Evolutionary conservation across 148 eudicot genomes (phyloP).

Genomic region (Rheum nobile): DNA sequence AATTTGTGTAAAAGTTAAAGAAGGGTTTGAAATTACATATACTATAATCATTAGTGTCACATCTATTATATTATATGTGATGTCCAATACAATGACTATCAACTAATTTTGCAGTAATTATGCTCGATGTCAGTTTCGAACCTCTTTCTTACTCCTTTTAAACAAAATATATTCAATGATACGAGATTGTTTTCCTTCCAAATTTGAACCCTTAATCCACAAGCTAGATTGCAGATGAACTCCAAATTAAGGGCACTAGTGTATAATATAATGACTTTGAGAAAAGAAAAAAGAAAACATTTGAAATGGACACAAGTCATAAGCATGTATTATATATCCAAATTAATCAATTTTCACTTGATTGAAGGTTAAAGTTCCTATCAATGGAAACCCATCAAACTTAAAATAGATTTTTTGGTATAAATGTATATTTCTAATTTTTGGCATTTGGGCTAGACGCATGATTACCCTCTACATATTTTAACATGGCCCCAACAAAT

Average conservation of each 20-base stretch:
- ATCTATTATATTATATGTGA: background rate
- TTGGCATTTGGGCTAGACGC: background rate
- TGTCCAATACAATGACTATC: constrained; percentile 5
- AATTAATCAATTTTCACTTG: constrained; percentile 3
- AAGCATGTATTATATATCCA: background rate
- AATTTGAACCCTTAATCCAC: background rate
- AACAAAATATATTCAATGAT: background rate
- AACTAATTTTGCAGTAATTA: constrained; percentile 2
- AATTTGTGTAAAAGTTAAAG: background rate
- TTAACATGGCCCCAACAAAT: background rate
- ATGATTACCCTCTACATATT: constrained; percentile 7
- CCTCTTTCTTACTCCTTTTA: background rate
- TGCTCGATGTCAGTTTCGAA: background rate
- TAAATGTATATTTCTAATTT: background rate
- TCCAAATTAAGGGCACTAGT: background rate
- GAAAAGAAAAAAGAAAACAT: background rate
- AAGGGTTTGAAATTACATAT: constrained; percentile 5
- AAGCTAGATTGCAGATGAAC: background rate
- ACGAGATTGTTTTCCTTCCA: constrained; percentile 4
- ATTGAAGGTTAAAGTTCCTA: background rate
- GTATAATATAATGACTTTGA: background rate
- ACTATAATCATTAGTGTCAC: constrained; percentile 7
- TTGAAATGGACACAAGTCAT: background rate
- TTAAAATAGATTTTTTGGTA: background rate
- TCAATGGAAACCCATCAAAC: constrained; percentile 1